Base-by-base conservation (phyloP, 1,284 basidiomycete genomes). In the Sporisorium reilianum region DNA sequence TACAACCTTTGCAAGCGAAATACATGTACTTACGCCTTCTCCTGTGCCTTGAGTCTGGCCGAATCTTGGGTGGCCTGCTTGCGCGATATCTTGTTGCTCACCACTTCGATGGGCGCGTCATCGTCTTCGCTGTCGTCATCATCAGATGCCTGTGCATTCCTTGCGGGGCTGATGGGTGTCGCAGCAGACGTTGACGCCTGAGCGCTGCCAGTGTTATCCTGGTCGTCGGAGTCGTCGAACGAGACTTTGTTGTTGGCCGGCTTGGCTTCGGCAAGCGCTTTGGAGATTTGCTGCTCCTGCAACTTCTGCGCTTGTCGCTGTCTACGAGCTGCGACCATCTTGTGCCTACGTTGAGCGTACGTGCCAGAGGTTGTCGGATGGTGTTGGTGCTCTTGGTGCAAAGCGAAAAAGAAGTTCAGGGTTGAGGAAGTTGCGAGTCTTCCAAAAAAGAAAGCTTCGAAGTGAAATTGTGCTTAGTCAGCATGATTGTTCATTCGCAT, bases 101-200 rank as follows among this genome's bases (percentile, higher is more conserved):
- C 73, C n/a, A 64, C 71, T 32, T 77, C 75, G 20, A 74, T 65
- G 18, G 75, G 66, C 7, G 45, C 75, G 14, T 77, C 75, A 23
- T 75, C 71, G 30, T 71, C 71, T 22, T 71, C 60, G 25, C 32
- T 41, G 34, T 51, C 67, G 1, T 66, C 55, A 9, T 57, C 40
- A 4, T 16, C 2, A 5, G 30, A 14, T 9, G 25, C 8, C 12
- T n/a, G 28, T 8, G 5, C 30, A 0, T 14, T 28, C 32, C 22
- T 11, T 5, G 11, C 16, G 12, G 40, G 16, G 5, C 9, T 20
- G 23, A 6, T 10, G 2, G 34, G 0, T 1, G n/a, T 23, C 26
- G 57, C 46, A 40, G 26, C 26, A 12, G 67, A 34, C 26, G 28
- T 34, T 22, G 26, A 40, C 0, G 42, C 41, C 42, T 42, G 20